These are phyloP conservation scores for Phyllosticta paracitricarpa DNA, from an alignment of 2,329 filamentous ascomycete species.

Conservation along the genomic window DNA sequence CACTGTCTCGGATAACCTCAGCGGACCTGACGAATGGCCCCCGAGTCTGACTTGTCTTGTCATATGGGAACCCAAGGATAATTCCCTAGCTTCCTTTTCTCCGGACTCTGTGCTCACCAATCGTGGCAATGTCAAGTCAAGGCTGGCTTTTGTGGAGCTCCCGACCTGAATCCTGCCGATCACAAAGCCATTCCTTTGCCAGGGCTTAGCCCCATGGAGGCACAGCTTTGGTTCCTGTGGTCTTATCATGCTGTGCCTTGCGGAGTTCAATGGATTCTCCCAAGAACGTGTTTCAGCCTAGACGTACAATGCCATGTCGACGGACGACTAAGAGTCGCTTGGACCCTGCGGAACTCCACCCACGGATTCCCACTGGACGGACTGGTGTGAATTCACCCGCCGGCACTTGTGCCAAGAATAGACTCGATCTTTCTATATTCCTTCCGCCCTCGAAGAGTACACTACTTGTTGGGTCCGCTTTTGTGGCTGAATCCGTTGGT, in stretches of 20 bases:
- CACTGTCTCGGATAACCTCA: not conserved
- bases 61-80: not conserved
- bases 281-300: not conserved
- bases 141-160: not conserved
- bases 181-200: not conserved
- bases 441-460: not conserved
- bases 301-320: not conserved
- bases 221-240: not conserved
- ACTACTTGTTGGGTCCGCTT: not conserved
- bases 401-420: not conserved
- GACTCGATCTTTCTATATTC: not conserved
- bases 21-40: not conserved
- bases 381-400: not conserved
- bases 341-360: not conserved
- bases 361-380: not conserved
- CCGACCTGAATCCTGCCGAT: not conserved
- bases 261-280: not conserved
- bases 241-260: not conserved
- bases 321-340: not conserved
- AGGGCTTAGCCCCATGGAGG: not conserved
- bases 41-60: not conserved
- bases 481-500: not conserved
- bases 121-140: not conserved
- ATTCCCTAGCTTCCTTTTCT: not conserved
- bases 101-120: not conserved